phyloP scores from a whole-genome alignment of 768 basidiomycete genomes.

The Galerina sulciceps region DNA sequence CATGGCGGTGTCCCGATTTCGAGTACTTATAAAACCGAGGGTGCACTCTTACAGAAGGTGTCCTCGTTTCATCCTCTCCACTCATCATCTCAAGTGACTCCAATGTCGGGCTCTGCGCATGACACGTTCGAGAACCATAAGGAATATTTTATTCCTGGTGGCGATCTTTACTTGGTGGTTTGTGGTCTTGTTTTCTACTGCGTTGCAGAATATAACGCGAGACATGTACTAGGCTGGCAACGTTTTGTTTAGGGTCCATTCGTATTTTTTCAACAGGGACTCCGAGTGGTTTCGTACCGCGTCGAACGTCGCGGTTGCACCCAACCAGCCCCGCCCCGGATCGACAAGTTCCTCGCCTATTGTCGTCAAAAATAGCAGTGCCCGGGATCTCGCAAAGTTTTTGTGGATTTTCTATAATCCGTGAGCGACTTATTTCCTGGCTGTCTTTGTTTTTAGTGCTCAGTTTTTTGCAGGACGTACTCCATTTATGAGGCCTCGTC shows the following conservation, averaged over 20 bases:
- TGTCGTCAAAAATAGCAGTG: conserved; percentile 44
- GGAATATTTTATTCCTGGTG: conserved; percentile 50
- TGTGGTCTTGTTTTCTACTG: conserved; percentile 17
- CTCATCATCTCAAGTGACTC: neutral
- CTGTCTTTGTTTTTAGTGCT: neutral
- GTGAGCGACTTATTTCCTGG: conserved; percentile 34
- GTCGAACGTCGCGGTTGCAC: conserved; percentile 27
- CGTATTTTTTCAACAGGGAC: conserved; percentile 58
- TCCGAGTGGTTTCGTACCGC: conserved; percentile 45
- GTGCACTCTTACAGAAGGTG: no score
- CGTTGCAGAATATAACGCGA: neutral
- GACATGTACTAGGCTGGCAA: neutral
- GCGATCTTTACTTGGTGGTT: conserved; percentile 52
- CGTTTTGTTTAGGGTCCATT: conserved; percentile 51
- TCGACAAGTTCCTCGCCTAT: conserved; percentile 38
- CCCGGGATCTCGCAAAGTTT: conserved; percentile 56
- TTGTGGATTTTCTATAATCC: conserved; percentile 69
- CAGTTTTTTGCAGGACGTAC: conserved; percentile 44
- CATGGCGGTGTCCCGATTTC: no score
- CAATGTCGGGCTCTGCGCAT: neutral
- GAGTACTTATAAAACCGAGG: no score
- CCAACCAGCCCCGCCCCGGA: conserved; percentile 32
- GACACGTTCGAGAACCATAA: conserved; percentile 24
- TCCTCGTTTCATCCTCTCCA: neutral
- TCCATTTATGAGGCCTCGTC: conserved; percentile 53